Conservation (phyloP, 23 red algal genomes). For the Gracilaria gracilis region DNA sequence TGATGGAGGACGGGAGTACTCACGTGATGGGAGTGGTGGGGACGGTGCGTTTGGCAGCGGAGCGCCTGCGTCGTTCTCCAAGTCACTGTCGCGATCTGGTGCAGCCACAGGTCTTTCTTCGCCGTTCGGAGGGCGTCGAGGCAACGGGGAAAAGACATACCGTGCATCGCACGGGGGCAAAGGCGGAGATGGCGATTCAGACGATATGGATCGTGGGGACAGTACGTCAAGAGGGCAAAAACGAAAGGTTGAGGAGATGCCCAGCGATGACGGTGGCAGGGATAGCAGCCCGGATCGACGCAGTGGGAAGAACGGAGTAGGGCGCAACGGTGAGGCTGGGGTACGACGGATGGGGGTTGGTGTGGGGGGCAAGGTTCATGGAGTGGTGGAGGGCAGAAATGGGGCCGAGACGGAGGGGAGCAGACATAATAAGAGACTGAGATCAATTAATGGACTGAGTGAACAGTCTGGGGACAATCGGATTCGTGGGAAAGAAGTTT, state of each 20-base stretch:
- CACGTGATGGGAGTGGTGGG: constrained; percentile 1
- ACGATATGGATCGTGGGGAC: constrained; percentile 16
- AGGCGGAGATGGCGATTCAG: neutral
- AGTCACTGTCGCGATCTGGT: constrained; percentile 23
- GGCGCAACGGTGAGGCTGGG: neutral
- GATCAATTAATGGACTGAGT: constrained; percentile 31
- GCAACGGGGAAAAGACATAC: constrained; percentile 1
- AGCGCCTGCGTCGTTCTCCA: constrained; percentile 28
- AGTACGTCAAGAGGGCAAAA: neutral
- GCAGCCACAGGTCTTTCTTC: neutral
- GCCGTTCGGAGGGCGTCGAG: neutral
- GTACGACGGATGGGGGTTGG: constrained; percentile 3
- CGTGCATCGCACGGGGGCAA: neutral
- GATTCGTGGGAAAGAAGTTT: constrained; percentile 28
- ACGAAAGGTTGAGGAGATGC: constrained; percentile 10
- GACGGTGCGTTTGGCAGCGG: neutral
- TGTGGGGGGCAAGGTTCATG: neutral
- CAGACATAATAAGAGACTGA: constrained; percentile 13
- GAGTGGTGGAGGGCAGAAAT: constrained; percentile 5
- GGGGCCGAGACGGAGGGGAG: neutral
- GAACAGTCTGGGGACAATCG: constrained; percentile 28
- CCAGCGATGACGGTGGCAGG: constrained; percentile 9
- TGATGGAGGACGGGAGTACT: constrained; percentile 2
- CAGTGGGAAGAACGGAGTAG: neutral
- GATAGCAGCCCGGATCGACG: constrained; percentile 5